phyloP scores from a whole-genome alignment of 129 eudicot genomes.

The Silybum marianum region DNA sequence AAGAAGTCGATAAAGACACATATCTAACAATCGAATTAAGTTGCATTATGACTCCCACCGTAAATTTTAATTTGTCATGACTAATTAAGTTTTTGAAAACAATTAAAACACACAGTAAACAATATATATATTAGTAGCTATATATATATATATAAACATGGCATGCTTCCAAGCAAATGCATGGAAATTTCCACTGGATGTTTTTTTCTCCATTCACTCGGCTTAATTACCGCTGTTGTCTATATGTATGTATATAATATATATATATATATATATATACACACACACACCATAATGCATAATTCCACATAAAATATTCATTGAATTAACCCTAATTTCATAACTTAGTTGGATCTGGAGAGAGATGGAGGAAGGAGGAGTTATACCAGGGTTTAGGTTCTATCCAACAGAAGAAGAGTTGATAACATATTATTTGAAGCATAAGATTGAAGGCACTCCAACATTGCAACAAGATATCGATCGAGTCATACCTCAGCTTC shows the following conservation, averaged over 20 bases:
- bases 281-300: background rate
- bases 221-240: background rate
- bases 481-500: conserved; percentile 41
- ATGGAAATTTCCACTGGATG: background rate
- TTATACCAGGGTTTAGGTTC: conserved; percentile 61
- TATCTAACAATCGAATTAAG: background rate
- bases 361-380: background rate
- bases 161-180: background rate
- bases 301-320: background rate
- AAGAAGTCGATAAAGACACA: background rate
- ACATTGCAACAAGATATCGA: conserved; percentile 22
- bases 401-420: conserved; percentile 87
- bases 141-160: background rate
- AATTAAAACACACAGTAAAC: background rate
- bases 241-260: background rate
- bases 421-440: conserved; percentile 51
- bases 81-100: background rate
- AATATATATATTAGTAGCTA: background rate
- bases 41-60: background rate
- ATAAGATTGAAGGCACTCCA: conserved; percentile 38
- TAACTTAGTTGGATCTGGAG: background rate
- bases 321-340: background rate
- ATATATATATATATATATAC: too few relatives aligned
- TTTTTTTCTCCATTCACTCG: background rate
- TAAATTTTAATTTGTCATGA: background rate